A percentile compares a stretch with the other conserved stretches of the same genome.
These are phyloP conservation scores for Santalum album DNA, from an alignment of 164 flowering plant genomes.

Conservation along the genomic window DNA sequence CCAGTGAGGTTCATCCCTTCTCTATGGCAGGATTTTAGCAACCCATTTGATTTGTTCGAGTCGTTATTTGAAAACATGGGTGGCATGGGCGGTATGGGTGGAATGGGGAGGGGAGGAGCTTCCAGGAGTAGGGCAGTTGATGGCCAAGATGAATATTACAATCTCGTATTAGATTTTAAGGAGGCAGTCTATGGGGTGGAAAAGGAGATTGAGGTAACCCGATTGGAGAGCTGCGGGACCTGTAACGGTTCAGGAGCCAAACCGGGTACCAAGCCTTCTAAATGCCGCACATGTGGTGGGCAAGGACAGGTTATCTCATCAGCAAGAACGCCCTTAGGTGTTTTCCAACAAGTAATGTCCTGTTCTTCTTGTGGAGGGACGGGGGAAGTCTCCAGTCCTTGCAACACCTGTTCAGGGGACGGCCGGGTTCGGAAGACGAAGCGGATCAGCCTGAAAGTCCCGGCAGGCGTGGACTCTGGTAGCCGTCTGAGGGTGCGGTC, in stretches of 20 bases:
- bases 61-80: slow-evolving; percentile 75
- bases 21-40: slow-evolving; percentile 71
- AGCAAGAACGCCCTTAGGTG: slow-evolving; percentile 3
- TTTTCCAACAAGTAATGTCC: slow-evolving; percentile 1
- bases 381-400: neutral
- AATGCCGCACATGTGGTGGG: slow-evolving; percentile 4
- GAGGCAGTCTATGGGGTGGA: slow-evolving; percentile 3
- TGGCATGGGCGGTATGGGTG: slow-evolving; percentile 60
- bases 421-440: slow-evolving; percentile 4
- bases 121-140: slow-evolving; percentile 62
- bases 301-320: slow-evolving; percentile 6
- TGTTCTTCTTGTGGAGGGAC: slow-evolving; percentile 2
- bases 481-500: slow-evolving; percentile 3
- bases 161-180: slow-evolving; percentile 28
- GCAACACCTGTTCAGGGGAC: neutral
- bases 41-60: slow-evolving; percentile 84
- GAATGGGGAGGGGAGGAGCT: slow-evolving; percentile 32
- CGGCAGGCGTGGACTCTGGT: slow-evolving; percentile 1
- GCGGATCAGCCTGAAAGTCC: slow-evolving; percentile 2
- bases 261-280: slow-evolving; percentile 1
- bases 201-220: slow-evolving; percentile 2
- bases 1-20: no score
- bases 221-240: slow-evolving; percentile 1
- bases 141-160: slow-evolving; percentile 79
- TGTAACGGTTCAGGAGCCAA: slow-evolving; percentile 3